A percentile compares a stretch with the other conserved stretches of the same genome.
Conservation (phyloP, 495 filamentous ascomycete species). For the Penicillium salamii region DNA sequence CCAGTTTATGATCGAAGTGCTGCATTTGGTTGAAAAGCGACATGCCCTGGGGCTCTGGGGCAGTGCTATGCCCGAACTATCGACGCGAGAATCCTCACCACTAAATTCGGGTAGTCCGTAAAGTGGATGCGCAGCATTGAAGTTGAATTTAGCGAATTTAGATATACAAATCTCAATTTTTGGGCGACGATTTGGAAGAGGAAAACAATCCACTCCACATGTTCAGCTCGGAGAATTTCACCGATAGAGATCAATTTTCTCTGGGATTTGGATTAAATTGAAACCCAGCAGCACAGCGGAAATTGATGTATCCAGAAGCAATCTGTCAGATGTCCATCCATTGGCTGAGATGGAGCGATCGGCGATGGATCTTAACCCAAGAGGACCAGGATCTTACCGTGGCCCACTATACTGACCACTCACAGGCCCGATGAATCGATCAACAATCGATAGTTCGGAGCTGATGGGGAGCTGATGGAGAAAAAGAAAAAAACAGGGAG, state of each 20-base stretch:
- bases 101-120: slow-evolving; percentile 9
- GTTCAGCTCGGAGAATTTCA: background rate
- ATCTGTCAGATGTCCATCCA: background rate
- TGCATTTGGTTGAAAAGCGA: slow-evolving; percentile 40
- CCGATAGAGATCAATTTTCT: too few relatives aligned
- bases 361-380: slow-evolving; percentile 2
- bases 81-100: slow-evolving; percentile 25
- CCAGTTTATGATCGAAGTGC: slow-evolving; percentile 34
- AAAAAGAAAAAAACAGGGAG: slow-evolving; percentile 5
- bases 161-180: background rate
- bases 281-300: background rate
- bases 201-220: background rate
- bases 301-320: slow-evolving; percentile 4
- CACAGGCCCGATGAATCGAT: slow-evolving; percentile 2
- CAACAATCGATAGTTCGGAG: slow-evolving; percentile 23
- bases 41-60: slow-evolving; percentile 43
- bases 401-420: slow-evolving; percentile 12
- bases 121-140: background rate
- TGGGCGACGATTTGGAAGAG: background rate
- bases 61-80: slow-evolving; percentile 40
- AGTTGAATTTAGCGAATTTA: background rate
- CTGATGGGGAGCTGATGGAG: background rate
- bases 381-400: too few relatives aligned
- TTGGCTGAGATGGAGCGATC: background rate
- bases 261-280: too few relatives aligned